Evolutionary conservation across 345 rosid genomes (phyloP).

Genomic region (Brassica carinata): DNA sequence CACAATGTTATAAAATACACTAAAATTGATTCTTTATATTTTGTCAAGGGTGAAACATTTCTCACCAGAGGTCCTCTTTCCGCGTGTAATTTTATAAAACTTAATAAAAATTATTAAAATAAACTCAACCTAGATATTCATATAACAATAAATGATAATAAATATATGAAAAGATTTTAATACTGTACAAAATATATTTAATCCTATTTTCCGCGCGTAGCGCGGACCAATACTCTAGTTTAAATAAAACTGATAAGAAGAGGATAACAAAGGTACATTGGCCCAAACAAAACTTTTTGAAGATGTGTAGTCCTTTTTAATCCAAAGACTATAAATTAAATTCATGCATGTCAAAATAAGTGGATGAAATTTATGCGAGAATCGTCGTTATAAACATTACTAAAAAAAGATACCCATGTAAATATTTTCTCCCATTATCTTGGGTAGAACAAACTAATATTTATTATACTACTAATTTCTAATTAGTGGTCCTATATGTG

Average conservation of each 20-base stretch:
- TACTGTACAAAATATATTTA: no score
- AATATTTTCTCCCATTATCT: conserved; percentile 41
- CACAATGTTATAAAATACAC: no score
- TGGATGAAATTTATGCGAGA: conserved; percentile 12
- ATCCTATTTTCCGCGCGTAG: no score
- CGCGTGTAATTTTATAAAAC: no score
- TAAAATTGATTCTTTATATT: no score
- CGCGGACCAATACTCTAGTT: no score
- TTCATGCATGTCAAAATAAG: conserved; percentile 3
- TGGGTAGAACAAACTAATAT: conserved; percentile 28
- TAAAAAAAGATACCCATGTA: conserved; percentile 24
- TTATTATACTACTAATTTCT: not conserved
- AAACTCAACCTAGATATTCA: no score
- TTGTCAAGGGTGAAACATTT: no score
- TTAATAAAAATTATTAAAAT: no score
- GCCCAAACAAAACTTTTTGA: conserved; percentile 29
- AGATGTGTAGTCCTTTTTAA: conserved; percentile 28
- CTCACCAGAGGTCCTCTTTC: no score
- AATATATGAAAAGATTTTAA: no score
- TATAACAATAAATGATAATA: no score
- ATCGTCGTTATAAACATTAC: conserved; percentile 22
- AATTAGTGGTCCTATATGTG: conserved; percentile 4
- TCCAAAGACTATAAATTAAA: conserved; percentile 8
- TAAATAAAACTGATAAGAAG: not conserved
- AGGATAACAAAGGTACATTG: conserved; percentile 19